phyloP scores from a whole-genome alignment of 371 early-diverging fungal species.

The Actinomortierella ambigua region DNA sequence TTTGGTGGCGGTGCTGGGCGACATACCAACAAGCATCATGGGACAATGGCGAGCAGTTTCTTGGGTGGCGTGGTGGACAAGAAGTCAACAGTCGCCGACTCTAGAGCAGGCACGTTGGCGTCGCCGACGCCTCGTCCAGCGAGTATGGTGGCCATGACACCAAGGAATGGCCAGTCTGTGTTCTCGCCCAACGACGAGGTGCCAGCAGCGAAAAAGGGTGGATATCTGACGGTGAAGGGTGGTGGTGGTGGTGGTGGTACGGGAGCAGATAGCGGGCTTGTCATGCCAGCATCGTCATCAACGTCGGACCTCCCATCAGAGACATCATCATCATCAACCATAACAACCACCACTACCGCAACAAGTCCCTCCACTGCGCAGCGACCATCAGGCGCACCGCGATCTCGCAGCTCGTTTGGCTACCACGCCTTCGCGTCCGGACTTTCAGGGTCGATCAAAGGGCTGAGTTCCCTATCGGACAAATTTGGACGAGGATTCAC shows the following conservation, averaged over 20 bases:
- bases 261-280: too few species aligned
- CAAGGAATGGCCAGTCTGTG: background rate
- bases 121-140: slow-evolving; percentile 12
- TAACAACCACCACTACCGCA: slow-evolving; percentile 12
- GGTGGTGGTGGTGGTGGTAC: too few species aligned
- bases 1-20: slow-evolving; percentile 23
- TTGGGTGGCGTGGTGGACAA: slow-evolving; percentile 5
- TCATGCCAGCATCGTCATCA: background rate
- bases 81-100: slow-evolving; percentile 4
- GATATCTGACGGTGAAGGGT: too few species aligned
- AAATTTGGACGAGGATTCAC: slow-evolving; percentile 41
- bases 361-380: slow-evolving; percentile 4
- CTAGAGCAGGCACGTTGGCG: too few species aligned
- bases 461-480: slow-evolving; percentile 40
- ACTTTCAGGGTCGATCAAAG: slow-evolving; percentile 43
- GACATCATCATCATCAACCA: slow-evolving; percentile 14
- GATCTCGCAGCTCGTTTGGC: slow-evolving; percentile 26
- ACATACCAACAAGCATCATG: slow-evolving; percentile 26
- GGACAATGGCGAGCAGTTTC: slow-evolving; percentile 8
- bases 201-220: too few species aligned
- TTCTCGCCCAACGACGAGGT: too few species aligned
- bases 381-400: slow-evolving; percentile 24
- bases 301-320: slow-evolving; percentile 10
- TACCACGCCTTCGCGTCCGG: slow-evolving; percentile 39
- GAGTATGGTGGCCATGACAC: slow-evolving; percentile 38